phyloP scores from a whole-genome alignment of 169 alveolate genomes.

The Eimeria zaria region DNA sequence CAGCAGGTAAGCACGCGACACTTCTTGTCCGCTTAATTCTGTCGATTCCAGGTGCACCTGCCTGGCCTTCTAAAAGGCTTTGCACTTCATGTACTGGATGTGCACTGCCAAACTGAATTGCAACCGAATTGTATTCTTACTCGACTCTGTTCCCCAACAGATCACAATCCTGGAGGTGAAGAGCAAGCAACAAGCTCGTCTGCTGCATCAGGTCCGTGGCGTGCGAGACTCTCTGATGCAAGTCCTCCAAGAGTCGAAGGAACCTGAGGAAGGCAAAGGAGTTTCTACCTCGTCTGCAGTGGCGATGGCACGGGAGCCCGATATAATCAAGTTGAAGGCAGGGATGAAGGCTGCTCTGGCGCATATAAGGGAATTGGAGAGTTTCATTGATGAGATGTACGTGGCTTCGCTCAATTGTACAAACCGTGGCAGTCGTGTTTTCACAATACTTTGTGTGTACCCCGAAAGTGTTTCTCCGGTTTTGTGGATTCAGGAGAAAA shows the following conservation, averaged over 20 bases:
- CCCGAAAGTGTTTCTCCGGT: neutral
- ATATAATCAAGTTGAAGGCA: slow-evolving; percentile 26
- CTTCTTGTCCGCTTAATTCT: neutral
- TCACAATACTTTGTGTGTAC: neutral
- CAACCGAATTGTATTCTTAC: neutral
- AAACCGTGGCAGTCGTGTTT: neutral
- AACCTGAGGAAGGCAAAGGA: slow-evolving; percentile 10
- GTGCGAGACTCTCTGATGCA: slow-evolving; percentile 78
- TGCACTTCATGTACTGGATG: neutral
- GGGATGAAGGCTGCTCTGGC: slow-evolving; percentile 76
- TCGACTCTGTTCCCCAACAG: neutral
- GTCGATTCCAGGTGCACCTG: neutral
- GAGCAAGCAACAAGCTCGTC: slow-evolving; percentile 66
- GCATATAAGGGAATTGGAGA: slow-evolving; percentile 65
- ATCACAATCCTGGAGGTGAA: slow-evolving; percentile 77
- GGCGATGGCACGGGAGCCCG: neutral
- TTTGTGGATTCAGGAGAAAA: slow-evolving; percentile 38
- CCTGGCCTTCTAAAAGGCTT: neutral
- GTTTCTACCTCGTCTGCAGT: neutral
- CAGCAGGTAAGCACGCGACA: slow-evolving; percentile 66
- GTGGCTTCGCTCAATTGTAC: slow-evolving; percentile 1
- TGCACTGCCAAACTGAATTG: neutral
- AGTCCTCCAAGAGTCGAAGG: slow-evolving; percentile 47
- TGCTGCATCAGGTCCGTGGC: slow-evolving; percentile 79
- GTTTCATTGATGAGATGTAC: slow-evolving; percentile 70